phyloP scores from a whole-genome alignment of 2,329 filamentous ascomycete genomes.

The Alternaria ventricosa region DNA sequence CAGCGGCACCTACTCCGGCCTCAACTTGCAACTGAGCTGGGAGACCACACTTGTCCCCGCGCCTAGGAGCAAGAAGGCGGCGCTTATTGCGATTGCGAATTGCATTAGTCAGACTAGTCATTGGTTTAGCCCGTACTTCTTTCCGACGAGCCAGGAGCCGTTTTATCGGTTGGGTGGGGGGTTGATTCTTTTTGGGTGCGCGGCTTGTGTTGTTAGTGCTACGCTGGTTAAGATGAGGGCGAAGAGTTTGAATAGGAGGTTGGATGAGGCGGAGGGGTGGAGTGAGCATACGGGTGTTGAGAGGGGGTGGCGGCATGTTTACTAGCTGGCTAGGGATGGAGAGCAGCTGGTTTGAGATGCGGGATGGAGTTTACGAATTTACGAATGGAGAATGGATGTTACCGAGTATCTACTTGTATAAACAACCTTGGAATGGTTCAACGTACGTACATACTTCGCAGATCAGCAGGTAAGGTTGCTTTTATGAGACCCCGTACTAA shows the following conservation, averaged over 20 bases:
- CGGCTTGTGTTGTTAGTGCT: constrained; percentile 21
- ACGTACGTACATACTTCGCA: too few relatives aligned
- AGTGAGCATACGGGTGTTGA: constrained; percentile 35
- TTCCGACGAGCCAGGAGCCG: constrained; percentile 32
- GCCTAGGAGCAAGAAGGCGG: constrained; percentile 51
- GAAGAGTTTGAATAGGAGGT: constrained; percentile 33
- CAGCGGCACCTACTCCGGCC: constrained; percentile 48
- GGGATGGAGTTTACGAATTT: not conserved
- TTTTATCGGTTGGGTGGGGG: constrained; percentile 31
- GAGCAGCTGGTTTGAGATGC: not conserved
- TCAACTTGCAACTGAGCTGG: constrained; percentile 53
- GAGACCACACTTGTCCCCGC: constrained; percentile 52
- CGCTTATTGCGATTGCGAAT: constrained; percentile 54
- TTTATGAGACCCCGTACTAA: not conserved
- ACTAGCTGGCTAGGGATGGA: constrained; percentile 9
- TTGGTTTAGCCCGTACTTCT: constrained; percentile 54
- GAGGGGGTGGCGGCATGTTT: constrained; percentile 37
- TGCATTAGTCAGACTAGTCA: constrained; percentile 51
- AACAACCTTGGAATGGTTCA: too few relatives aligned
- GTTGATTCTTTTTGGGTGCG: constrained; percentile 35
- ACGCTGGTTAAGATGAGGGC: constrained; percentile 27
- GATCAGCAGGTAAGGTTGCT: not conserved
- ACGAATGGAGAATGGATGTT: not conserved
- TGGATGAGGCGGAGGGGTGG: constrained; percentile 35
- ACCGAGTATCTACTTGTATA: too few relatives aligned